Evolutionary conservation across 192 early-diverging fungal genomes (phyloP).

Genomic region (Phlyctochytrium planicorne): DNA sequence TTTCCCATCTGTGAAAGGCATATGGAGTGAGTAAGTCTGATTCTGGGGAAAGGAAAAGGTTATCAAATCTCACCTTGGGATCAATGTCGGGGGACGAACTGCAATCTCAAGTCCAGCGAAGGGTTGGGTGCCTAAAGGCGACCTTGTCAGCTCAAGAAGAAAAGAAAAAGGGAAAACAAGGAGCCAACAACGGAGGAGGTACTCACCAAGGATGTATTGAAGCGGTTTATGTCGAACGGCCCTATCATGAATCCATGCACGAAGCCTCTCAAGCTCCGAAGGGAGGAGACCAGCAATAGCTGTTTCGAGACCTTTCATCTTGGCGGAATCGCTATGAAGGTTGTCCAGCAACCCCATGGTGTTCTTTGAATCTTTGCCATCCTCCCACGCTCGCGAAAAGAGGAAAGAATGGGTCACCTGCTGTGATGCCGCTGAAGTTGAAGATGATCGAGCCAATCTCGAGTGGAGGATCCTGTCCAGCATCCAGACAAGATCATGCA

Average conservation of each 20-base stretch:
- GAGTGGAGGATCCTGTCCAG: conserved; percentile 2
- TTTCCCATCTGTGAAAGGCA: conserved; percentile 90
- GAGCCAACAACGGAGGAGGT: conserved; percentile 16
- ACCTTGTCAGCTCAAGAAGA: background rate
- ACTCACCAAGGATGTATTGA: conserved; percentile 88
- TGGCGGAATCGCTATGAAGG: background rate
- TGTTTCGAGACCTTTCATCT: background rate
- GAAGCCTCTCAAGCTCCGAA: background rate
- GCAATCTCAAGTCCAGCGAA: conserved; percentile 71
- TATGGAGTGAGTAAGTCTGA: background rate
- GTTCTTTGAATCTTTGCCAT: background rate
- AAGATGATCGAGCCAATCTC: background rate
- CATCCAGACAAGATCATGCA: conserved; percentile 12
- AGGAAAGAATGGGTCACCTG: too few relatives aligned
- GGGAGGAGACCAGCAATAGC: background rate
- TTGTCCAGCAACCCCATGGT: background rate
- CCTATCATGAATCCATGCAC: conserved; percentile 23
- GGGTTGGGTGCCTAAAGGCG: conserved; percentile 51
- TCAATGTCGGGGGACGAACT: conserved; percentile 73
- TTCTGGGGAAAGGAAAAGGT: conserved; percentile 7
- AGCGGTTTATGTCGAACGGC: conserved; percentile 66
- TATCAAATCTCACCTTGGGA: conserved; percentile 89
- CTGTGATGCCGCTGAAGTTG: background rate
- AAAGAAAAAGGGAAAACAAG: background rate
- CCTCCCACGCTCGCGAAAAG: too few relatives aligned